Conservation (phyloP, 129 eudicot genomes). For the Tanacetum coccineum region DNA sequence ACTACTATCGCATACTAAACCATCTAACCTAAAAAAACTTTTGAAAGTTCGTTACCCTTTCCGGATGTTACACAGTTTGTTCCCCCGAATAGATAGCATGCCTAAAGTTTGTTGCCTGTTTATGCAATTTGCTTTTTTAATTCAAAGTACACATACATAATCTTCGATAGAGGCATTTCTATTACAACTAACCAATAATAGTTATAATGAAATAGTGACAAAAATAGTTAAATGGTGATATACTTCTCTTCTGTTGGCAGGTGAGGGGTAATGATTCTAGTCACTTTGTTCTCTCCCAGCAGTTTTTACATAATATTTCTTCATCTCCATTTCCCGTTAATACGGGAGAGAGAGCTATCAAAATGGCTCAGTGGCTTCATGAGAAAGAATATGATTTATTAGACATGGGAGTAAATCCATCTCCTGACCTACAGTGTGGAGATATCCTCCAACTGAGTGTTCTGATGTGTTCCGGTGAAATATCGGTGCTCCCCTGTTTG, state of each 20-base stretch:
- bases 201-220: background rate
- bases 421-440: slow-evolving; percentile 78
- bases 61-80: too few species aligned
- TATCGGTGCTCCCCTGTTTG: slow-evolving; percentile 56
- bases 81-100: too few species aligned
- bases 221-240: background rate
- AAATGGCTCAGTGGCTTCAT: slow-evolving; percentile 67
- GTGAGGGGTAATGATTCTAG: slow-evolving; percentile 57
- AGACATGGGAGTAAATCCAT: slow-evolving; percentile 56
- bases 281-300: slow-evolving; percentile 70
- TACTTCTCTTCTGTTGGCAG: slow-evolving; percentile 34
- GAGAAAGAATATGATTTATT: slow-evolving; percentile 57
- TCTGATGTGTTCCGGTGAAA: slow-evolving; percentile 58
- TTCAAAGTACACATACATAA: background rate
- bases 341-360: slow-evolving; percentile 70
- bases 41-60: background rate
- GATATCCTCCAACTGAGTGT: slow-evolving; percentile 67
- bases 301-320: slow-evolving; percentile 52
- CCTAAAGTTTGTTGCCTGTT: background rate
- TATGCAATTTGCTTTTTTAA: background rate
- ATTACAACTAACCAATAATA: background rate
- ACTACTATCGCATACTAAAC: background rate
- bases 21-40: background rate
- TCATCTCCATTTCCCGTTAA: slow-evolving; percentile 59
- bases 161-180: background rate